Percentiles rank a stretch among this genome's conserved stretches.
Conservation (phyloP, 2,329 filamentous ascomycete genomes). For the Oidium heveae region DNA sequence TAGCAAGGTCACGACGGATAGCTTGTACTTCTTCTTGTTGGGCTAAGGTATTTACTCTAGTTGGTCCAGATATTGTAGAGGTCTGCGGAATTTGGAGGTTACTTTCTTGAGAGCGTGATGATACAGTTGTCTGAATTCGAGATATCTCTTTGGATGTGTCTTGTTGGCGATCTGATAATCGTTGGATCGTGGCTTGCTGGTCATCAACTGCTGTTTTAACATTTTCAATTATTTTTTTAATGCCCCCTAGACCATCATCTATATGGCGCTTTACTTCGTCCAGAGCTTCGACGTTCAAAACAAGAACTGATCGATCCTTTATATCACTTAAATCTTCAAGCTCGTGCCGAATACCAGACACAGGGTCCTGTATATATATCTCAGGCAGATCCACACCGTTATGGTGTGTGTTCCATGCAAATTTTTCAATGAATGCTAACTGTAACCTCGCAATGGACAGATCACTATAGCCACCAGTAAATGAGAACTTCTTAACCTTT, state of each 20-base stretch:
- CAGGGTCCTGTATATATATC: constrained; percentile 89
- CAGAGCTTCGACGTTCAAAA: constrained; percentile 72
- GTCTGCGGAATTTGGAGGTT: constrained; percentile 4
- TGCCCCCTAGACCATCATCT: constrained; percentile 63
- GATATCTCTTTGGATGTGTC: constrained; percentile 76
- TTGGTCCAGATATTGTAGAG: constrained; percentile 10
- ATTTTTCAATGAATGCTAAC: constrained; percentile 94
- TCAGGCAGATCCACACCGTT: constrained; percentile 84
- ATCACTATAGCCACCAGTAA: constrained; percentile 61
- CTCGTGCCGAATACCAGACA: constrained; percentile 91
- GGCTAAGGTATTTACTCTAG: constrained; percentile 18
- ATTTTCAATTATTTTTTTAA: constrained; percentile 64
- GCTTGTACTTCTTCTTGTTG: constrained; percentile 59
- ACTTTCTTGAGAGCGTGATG: constrained; percentile 7
- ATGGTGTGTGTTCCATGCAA: constrained; percentile 93
- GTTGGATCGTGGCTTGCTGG: constrained; percentile 57
- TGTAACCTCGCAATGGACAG: constrained; percentile 73
- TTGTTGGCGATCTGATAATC: constrained; percentile 73
- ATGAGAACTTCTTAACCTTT: constrained; percentile 86
- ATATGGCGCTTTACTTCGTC: constrained; percentile 95
- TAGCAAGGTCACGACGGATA: constrained; percentile 66
- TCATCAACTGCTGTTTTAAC: constrained; percentile 65
- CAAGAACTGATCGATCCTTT: constrained; percentile 86
- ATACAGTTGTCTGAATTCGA: constrained; percentile 13
- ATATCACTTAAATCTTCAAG: constrained; percentile 81